Evolutionary conservation across 1,139 yeast species (phyloP).

Genomic region (Kodamaea ohmeri): DNA sequence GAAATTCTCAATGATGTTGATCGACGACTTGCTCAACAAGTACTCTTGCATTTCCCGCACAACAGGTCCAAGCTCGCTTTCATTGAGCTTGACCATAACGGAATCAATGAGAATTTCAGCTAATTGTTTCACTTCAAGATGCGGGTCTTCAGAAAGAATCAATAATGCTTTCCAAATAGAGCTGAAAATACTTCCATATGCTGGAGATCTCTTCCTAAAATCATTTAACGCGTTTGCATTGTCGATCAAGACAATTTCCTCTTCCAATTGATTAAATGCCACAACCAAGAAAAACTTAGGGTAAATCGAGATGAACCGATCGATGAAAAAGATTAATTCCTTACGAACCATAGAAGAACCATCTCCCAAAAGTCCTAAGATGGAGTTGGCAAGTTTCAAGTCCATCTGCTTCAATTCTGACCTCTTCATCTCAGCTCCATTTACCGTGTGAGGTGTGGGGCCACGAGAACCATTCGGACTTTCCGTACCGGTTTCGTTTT

Average conservation of each 20-base stretch:
- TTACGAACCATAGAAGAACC: slow-evolving; percentile 88
- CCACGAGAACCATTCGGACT: not conserved
- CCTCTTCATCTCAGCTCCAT: slow-evolving; percentile 20
- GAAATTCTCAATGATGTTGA: slow-evolving; percentile 42
- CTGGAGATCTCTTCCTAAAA: slow-evolving; percentile 60
- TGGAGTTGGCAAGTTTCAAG: slow-evolving; percentile 48
- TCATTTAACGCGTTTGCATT: slow-evolving; percentile 59
- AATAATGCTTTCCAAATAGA: slow-evolving; percentile 86
- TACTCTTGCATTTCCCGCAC: slow-evolving; percentile 66
- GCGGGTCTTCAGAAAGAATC: slow-evolving; percentile 86
- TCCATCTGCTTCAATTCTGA: slow-evolving; percentile 57
- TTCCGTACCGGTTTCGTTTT: slow-evolving; percentile 24
- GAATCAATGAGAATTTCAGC: slow-evolving; percentile 78
- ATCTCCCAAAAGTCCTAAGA: slow-evolving; percentile 61
- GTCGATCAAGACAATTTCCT: slow-evolving; percentile 69
- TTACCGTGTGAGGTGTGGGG: slow-evolving; percentile 15
- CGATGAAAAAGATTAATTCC: slow-evolving; percentile 76
- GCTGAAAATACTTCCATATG: slow-evolving; percentile 84
- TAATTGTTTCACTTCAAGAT: slow-evolving; percentile 69
- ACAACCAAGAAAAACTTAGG: slow-evolving; percentile 76
- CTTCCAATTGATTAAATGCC: slow-evolving; percentile 83
- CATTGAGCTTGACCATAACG: slow-evolving; percentile 62
- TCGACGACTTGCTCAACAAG: slow-evolving; percentile 50
- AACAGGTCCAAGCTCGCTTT: slow-evolving; percentile 62
- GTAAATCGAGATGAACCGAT: slow-evolving; percentile 70